Conservation (phyloP, 2,329 filamentous ascomycete species). For the Aquanectria penicillioides region DNA sequence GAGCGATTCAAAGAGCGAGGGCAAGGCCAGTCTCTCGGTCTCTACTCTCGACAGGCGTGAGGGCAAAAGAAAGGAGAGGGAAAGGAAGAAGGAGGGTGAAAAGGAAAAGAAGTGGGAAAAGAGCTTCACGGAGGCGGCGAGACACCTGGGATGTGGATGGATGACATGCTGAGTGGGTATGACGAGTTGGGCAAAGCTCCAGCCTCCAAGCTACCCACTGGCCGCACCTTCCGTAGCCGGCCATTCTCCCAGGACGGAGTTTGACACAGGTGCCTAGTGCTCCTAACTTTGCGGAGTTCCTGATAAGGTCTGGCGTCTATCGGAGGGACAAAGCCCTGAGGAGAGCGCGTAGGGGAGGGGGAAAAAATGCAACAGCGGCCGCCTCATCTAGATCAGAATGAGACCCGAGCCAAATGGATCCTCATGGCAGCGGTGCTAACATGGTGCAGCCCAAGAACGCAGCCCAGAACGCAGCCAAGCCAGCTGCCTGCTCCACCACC, state of each 20-base stretch:
- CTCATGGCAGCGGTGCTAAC: conserved; percentile 19
- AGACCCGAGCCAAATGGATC: conserved; percentile 20
- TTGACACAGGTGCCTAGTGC: conserved; percentile 11
- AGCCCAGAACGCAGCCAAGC: conserved; percentile 1
- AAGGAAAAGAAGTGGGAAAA: conserved; percentile 23
- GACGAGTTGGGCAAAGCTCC: conserved; percentile 33
- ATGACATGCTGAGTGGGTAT: conserved; percentile 38
- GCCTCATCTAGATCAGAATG: conserved; percentile 28
- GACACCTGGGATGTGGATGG: conserved; percentile 27
- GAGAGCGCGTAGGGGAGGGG: no score
- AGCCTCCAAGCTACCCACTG: conserved; percentile 5
- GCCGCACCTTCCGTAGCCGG: conserved; percentile 17
- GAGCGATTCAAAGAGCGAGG: neutral
- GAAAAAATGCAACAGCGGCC: conserved; percentile 31
- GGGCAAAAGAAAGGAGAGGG: conserved; percentile 2
- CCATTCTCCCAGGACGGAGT: conserved; percentile 10
- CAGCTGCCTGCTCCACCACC: no score
- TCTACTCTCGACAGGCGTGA: neutral
- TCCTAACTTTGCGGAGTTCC: conserved; percentile 7
- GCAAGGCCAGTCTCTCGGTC: neutral
- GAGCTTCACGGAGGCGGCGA: conserved; percentile 29
- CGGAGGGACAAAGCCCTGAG: conserved; percentile 6
- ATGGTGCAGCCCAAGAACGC: conserved; percentile 33
- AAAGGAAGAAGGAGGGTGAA: conserved; percentile 16
- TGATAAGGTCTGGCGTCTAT: conserved; percentile 18